Conservation (phyloP, 192 early-diverging fungal species). For the Entomortierella lignicola region DNA sequence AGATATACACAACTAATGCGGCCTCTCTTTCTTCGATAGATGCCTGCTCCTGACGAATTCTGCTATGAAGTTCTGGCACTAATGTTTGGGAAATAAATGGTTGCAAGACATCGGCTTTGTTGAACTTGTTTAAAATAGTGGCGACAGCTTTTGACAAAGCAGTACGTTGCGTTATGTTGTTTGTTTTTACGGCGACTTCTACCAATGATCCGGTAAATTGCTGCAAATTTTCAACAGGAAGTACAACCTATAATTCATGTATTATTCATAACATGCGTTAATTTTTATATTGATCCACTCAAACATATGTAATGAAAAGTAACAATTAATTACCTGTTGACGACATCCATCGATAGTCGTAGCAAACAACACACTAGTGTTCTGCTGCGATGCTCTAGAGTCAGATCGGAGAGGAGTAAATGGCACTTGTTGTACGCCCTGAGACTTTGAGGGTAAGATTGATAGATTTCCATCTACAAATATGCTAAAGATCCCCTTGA, state of each 20-base stretch:
- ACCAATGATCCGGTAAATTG: constrained; percentile 60
- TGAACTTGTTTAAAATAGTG: constrained; percentile 76
- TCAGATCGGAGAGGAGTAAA: constrained; percentile 27
- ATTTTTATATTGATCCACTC: too few relatives aligned
- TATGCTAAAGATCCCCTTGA: constrained; percentile 58
- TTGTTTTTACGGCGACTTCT: constrained; percentile 51
- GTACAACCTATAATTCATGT: constrained; percentile 46
- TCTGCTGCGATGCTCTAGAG: constrained; percentile 42
- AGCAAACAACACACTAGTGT: constrained; percentile 30
- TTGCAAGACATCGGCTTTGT: constrained; percentile 51
- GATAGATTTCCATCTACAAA: constrained; percentile 56
- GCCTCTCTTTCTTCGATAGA: constrained; percentile 28
- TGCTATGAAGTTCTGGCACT: constrained; percentile 29
- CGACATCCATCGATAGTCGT: constrained; percentile 44
- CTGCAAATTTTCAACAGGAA: constrained; percentile 61
- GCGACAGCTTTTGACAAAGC: constrained; percentile 68
- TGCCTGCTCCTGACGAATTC: constrained; percentile 37
- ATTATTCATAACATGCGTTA: too few relatives aligned
- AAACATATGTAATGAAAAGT: too few relatives aligned
- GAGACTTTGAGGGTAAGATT: constrained; percentile 9
- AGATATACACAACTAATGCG: constrained; percentile 45
- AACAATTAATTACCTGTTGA: constrained; percentile 47
- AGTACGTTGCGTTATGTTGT: constrained; percentile 56
- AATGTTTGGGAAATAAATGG: constrained; percentile 26
- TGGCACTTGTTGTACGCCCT: constrained; percentile 16